phyloP scores from a whole-genome alignment of 2,329 filamentous ascomycete genomes.

The Neofusicoccum parvum region DNA sequence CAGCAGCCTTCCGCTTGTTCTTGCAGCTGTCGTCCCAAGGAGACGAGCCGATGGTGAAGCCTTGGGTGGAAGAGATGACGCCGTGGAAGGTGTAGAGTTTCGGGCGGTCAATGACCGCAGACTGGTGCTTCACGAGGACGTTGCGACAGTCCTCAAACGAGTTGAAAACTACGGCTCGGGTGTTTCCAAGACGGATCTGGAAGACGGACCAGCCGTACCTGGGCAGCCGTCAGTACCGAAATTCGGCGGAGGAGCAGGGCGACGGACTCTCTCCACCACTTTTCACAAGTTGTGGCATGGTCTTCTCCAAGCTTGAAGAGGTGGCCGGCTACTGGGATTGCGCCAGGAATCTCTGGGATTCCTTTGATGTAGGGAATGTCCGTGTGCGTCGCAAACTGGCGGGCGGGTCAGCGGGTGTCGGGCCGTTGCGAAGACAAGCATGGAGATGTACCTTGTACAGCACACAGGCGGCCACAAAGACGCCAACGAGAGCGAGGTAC shows the following conservation, averaged over 20 bases:
- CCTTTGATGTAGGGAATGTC: slow-evolving; percentile 54
- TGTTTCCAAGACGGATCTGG: slow-evolving; percentile 58
- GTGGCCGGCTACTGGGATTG: slow-evolving; percentile 54
- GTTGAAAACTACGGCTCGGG: slow-evolving; percentile 55
- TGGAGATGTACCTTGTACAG: neutral
- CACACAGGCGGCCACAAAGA: neutral
- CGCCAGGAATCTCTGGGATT: slow-evolving; percentile 54
- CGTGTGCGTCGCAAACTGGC: slow-evolving; percentile 36
- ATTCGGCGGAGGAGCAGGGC: neutral
- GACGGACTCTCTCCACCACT: slow-evolving; percentile 49
- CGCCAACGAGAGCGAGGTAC: neutral
- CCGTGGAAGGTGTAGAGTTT: slow-evolving; percentile 59
- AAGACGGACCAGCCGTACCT: slow-evolving; percentile 52
- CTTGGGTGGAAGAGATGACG: slow-evolving; percentile 54
- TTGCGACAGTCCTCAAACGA: slow-evolving; percentile 56
- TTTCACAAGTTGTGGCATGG: slow-evolving; percentile 55
- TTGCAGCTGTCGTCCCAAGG: slow-evolving; percentile 58
- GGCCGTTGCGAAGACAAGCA: neutral
- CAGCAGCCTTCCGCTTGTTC: slow-evolving; percentile 56
- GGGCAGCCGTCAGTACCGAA: slow-evolving; percentile 32
- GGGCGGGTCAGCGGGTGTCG: neutral
- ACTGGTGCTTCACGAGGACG: slow-evolving; percentile 54
- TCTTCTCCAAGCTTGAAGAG: slow-evolving; percentile 56
- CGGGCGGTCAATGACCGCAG: slow-evolving; percentile 54
- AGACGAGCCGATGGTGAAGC: slow-evolving; percentile 58